Conservation (phyloP, 139 green algal genomes). For the Marvania coccoides region DNA sequence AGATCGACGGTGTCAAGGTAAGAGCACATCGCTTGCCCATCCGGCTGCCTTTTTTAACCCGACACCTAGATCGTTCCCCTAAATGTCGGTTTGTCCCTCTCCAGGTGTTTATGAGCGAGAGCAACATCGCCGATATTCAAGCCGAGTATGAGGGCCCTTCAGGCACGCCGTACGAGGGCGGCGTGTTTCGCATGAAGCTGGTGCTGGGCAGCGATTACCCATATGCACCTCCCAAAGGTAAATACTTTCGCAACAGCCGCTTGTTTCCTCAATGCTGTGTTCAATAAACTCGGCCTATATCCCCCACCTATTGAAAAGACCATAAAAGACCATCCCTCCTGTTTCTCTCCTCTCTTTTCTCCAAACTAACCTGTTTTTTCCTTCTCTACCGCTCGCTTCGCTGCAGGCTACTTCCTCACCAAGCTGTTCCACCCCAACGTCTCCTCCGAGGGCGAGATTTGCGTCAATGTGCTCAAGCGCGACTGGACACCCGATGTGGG, state of each 20-base stretch:
- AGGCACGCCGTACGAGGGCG: slow-evolving; percentile 85
- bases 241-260: slow-evolving; percentile 28
- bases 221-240: slow-evolving; percentile 52
- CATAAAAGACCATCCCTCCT: too few relatives aligned
- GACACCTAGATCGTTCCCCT: background rate
- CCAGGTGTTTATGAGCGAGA: slow-evolving; percentile 75
- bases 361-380: too few relatives aligned
- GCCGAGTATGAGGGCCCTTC: slow-evolving; percentile 81
- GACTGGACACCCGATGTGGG: slow-evolving; percentile 86
- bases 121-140: slow-evolving; percentile 74
- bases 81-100: background rate
- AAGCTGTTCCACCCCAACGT: slow-evolving; percentile 99
- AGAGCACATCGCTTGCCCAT: background rate
- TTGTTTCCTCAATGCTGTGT: slow-evolving; percentile 83
- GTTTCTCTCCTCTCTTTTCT: background rate
- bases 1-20: slow-evolving; percentile 59
- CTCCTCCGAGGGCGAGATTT: slow-evolving; percentile 84
- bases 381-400: too few relatives aligned
- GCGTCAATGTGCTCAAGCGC: slow-evolving; percentile 95
- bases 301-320: too few relatives aligned
- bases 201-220: slow-evolving; percentile 56
- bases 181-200: slow-evolving; percentile 82
- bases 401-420: slow-evolving; percentile 74
- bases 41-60: background rate
- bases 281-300: too few relatives aligned